These are phyloP conservation scores for Penicillium sp. DNA, from an alignment of 2,329 filamentous ascomycete species.

Conservation along the genomic window DNA sequence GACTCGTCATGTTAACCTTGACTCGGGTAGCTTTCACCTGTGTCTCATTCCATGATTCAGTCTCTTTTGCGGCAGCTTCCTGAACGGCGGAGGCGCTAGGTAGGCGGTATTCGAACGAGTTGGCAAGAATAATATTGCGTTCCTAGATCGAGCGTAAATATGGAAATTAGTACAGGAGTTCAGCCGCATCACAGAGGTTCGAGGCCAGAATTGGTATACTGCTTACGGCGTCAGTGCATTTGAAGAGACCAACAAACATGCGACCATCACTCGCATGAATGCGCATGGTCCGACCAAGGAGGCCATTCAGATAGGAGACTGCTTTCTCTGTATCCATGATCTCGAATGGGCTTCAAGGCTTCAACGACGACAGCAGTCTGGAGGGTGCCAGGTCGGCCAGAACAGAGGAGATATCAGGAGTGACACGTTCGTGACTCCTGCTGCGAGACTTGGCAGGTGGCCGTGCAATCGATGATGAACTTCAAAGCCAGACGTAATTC, in stretches of 20 bases:
- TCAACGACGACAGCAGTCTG: background rate
- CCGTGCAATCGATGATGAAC: too few species aligned
- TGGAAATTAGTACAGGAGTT: conserved; percentile 5
- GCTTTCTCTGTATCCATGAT: conserved; percentile 35
- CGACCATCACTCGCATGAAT: conserved; percentile 75
- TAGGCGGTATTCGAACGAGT: conserved; percentile 83
- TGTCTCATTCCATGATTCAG: conserved; percentile 17
- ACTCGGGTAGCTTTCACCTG: conserved; percentile 32
- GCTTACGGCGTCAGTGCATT: conserved; percentile 85
- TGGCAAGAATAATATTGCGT: conserved; percentile 76
- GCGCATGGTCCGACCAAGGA: conserved; percentile 73
- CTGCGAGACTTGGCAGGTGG: too few species aligned
- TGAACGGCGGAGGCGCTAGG: conserved; percentile 51
- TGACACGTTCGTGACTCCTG: too few species aligned
- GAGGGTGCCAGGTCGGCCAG: too few species aligned
- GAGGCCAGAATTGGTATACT: background rate
- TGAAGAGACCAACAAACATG: conserved; percentile 84
- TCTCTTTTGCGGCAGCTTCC: conserved; percentile 35
- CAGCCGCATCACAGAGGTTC: background rate
- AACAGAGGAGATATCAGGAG: too few species aligned
- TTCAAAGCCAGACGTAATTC: too few species aligned
- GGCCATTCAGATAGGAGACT: conserved; percentile 44
- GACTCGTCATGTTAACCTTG: conserved; percentile 68
- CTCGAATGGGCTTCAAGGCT: background rate
- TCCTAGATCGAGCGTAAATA: conserved; percentile 51